Base-by-base conservation (phyloP, 768 basidiomycete genomes). In the Lactarius hengduanensis region DNA sequence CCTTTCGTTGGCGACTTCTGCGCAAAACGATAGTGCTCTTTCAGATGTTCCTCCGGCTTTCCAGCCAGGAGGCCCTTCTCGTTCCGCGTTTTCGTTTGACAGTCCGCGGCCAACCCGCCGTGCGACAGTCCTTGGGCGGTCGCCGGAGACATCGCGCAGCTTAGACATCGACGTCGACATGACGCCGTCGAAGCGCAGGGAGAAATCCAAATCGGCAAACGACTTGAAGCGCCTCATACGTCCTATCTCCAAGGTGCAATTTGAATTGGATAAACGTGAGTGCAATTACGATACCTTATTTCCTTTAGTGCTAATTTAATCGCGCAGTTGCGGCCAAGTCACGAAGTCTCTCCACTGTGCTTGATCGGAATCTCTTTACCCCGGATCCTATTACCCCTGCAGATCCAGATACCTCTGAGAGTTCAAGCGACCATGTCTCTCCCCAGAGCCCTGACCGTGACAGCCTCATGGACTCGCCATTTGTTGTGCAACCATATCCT, bases 321-420 rank as follows among this genome's bases (percentile, higher is more conserved):
- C 59, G 18, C 56, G 38, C 47, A 74, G 71, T 72, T 43, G 69
- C 71, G 28, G 58, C 58, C 18, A 59, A 63, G 34, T 55, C 59
- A 65, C 72, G 61, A 67, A 72, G 62, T 72, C 71, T 30, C 65
- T 45, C 69, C 63, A 30, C 74, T 70, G 57, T 67, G 64, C 74
- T 93, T 20, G 89, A 92, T 73, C 82, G 84, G 65, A 87, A 80
- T 68, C 72, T 90, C 41, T 91, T 92, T 73, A 83, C 91, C 59
- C 83, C 85, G 7, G 79, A 85, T 5, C 80, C 83, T 3, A 38
- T 38, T 38, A 61, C 80, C 38, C 71, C 71, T 6, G 69, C 71
- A 6, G 77, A 78, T 40, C 78, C 75, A 4, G 81, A 83, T 57
- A 75, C 80, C 57, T 72, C 79, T 3, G 73, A 78, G 61, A 75